Conservation (phyloP, 1,139 yeast species). For the Blastobotrys buckinghamii region DNA sequence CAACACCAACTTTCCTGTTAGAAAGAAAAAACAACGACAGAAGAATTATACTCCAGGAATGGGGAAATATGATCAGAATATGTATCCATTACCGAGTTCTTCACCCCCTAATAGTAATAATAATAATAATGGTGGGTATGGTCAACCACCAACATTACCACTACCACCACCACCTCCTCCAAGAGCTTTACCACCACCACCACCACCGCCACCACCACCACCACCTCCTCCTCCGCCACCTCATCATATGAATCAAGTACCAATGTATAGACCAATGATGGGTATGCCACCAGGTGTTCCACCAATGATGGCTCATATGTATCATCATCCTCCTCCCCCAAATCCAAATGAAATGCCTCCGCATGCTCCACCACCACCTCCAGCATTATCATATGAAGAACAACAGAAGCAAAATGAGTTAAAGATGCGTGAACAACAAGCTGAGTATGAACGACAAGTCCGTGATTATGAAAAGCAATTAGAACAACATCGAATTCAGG, state of each 20-base stretch:
- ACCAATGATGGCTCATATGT: not conserved
- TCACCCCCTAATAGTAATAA: not conserved
- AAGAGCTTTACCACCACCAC: conserved; percentile 9
- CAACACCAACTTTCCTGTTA: not conserved
- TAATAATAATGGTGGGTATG: not conserved
- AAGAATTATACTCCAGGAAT: conserved; percentile 2
- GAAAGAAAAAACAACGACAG: conserved; percentile 5
- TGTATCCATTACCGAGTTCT: conserved; percentile 5
- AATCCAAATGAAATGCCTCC: conserved; percentile 2
- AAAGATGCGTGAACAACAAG: not conserved
- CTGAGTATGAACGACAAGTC: not conserved
- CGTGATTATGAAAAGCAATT: not conserved
- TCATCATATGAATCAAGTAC: not conserved
- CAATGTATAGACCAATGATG: not conserved
- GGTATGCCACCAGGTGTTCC: not conserved
- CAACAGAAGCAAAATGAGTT: not conserved
- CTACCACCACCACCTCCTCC: conserved; percentile 6
- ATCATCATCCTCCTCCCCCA: too few relatives aligned
- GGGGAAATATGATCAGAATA: conserved; percentile 1
- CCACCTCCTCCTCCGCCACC: conserved; percentile 10
- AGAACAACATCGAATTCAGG: not conserved
- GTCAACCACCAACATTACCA: conserved; percentile 4
- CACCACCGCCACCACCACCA: conserved; percentile 2
- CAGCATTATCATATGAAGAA: conserved; percentile 1
- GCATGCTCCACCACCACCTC: conserved; percentile 5